Base-by-base conservation (phyloP, 768 basidiomycete genomes). In the Omphalotus guepiniiformis region DNA sequence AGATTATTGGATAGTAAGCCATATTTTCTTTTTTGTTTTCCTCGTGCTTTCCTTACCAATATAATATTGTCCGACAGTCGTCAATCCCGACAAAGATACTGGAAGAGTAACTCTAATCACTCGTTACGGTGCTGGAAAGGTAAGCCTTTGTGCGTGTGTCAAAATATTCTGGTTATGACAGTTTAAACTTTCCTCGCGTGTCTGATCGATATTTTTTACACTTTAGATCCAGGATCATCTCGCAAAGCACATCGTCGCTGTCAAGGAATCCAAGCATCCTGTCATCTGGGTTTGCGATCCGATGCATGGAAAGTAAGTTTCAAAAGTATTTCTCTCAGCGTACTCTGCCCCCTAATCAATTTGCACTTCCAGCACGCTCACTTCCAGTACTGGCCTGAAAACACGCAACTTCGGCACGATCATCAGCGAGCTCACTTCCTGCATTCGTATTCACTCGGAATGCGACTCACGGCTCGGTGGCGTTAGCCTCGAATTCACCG, bases 211-310 rank as follows among this genome's bases (percentile, higher is more conserved):
- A 18, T 15, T 11, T 11, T 28, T 19, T 2, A 26, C 5, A 19
- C 39, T 39, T n/a, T 53, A 93, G 90, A 80, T 96, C 53, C 83
- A 82, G 45, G 63, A 74, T 23, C 75, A 82, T 57, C 82, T 98
- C 6, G 75, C 92, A 0, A 74, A 65, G 0, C 95, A 98, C 62
- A 94, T 99, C 61, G 62, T 64, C 11, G 85, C 82, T 6, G 94
- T 99, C 13, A 83, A 88, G 59, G 53, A 67, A 41, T 85, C 91
- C 2, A 80, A 78, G 0, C 93, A 98, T 61, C 88, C 88, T 1
- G 93, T 96, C 2, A 80, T 85, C 7, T 98, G 94, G 93, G 78
- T 94, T 41, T 94, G 90, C 59, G 96, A 98, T 66, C 93, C 94
- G 2, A 98, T 98, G 95, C 95, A 98, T 57, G 95, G 94, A 70